A percentile compares a stretch with the other conserved stretches of the same genome.
These are phyloP conservation scores for Onygena corvina DNA, from an alignment of 2,329 filamentous ascomycete species.

Conservation along the genomic window DNA sequence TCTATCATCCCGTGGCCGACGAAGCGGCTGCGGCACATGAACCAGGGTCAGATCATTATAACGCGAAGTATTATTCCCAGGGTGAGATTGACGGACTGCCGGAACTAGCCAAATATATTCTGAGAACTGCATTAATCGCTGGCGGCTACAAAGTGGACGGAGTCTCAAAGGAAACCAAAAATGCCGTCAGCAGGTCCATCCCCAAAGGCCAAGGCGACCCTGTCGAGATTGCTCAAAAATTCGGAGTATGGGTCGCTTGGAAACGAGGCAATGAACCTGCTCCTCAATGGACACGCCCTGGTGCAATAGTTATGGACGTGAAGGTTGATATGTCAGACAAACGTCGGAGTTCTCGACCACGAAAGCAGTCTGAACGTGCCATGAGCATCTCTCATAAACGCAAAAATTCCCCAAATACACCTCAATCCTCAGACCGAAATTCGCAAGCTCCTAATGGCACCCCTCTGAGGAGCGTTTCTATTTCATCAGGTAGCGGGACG, in stretches of 20 bases:
- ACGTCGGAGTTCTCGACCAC: conserved; percentile 44
- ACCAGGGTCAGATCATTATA: conserved; percentile 43
- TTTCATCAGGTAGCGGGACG: conserved; percentile 20
- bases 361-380: conserved; percentile 46
- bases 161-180: conserved; percentile 46
- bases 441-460: conserved; percentile 6
- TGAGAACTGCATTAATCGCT: conserved; percentile 51
- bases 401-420: not conserved
- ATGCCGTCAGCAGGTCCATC: conserved; percentile 50
- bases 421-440: not conserved
- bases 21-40: conserved; percentile 40
- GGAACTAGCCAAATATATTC: conserved; percentile 49
- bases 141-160: conserved; percentile 48
- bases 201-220: conserved; percentile 52
- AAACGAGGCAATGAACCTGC: conserved; percentile 53
- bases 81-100: conserved; percentile 49
- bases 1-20: conserved; percentile 42
- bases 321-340: conserved; percentile 41
- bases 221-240: conserved; percentile 46
- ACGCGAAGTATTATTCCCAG: conserved; percentile 51
- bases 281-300: conserved; percentile 50
- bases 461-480: conserved; percentile 11
- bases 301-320: conserved; percentile 41
- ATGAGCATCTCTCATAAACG: conserved; percentile 25
- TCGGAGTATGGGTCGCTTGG: conserved; percentile 56